Percentiles rank a stretch among this genome's conserved stretches.
Conservation (phyloP, 192 early-diverging fungal species). For the Spizellomyces punctatus region DNA sequence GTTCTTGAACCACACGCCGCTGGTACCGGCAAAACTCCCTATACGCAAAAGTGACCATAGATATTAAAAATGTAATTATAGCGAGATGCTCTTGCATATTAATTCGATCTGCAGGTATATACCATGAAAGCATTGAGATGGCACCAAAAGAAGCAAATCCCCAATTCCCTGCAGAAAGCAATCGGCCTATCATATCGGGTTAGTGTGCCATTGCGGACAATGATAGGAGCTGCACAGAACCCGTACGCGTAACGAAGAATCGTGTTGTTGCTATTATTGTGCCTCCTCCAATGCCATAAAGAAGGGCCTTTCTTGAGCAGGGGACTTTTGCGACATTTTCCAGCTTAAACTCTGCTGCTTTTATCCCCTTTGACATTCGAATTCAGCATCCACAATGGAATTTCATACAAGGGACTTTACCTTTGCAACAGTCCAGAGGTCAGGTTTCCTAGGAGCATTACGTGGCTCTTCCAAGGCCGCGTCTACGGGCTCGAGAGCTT, state of each 20-base stretch:
- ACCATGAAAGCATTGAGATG: constrained; percentile 28
- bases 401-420: background rate
- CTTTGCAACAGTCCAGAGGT: constrained; percentile 14
- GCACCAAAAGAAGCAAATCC: constrained; percentile 29
- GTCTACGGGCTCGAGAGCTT: no score
- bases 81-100: background rate
- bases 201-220: no score
- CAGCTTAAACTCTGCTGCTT: constrained; percentile 26
- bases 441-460: constrained; percentile 11
- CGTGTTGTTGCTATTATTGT: background rate
- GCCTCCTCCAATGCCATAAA: constrained; percentile 29
- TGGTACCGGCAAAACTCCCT: constrained; percentile 38
- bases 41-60: background rate
- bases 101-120: background rate
- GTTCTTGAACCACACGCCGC: constrained; percentile 22
- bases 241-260: background rate
- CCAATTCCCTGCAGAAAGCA: constrained; percentile 31
- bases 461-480: background rate
- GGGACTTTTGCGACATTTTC: constrained; percentile 28
- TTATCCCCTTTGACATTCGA: constrained; percentile 7
- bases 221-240: no score
- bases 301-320: constrained; percentile 22
- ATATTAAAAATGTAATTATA: background rate
- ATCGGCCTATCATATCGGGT: constrained; percentile 1
- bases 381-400: background rate